phyloP scores from a whole-genome alignment of 768 basidiomycete genomes.

The Amanita exitialis region DNA sequence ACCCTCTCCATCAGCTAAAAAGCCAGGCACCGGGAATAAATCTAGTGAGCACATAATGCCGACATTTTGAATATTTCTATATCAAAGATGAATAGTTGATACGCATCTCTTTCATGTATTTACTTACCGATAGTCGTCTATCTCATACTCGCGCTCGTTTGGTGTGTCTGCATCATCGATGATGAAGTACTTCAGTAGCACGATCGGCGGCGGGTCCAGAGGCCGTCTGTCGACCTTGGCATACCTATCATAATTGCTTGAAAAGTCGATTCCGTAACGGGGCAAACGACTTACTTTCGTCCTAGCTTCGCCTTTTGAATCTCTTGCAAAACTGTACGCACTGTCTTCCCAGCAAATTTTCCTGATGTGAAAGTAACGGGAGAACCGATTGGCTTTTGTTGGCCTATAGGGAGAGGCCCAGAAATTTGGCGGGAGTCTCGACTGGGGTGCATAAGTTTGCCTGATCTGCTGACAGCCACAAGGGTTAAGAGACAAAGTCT shows the following conservation, averaged over 20 bases:
- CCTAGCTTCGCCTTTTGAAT: conserved; percentile 60
- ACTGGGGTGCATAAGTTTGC: conserved; percentile 7
- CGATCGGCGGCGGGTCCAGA: conserved; percentile 56
- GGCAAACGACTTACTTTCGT: conserved; percentile 38
- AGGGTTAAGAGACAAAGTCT: neutral
- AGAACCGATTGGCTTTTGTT: conserved; percentile 19
- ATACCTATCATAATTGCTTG: conserved; percentile 25
- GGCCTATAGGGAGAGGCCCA: conserved; percentile 13
- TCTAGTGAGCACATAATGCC: conserved; percentile 68
- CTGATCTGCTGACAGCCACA: neutral
- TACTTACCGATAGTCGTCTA: conserved; percentile 37
- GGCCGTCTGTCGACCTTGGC: conserved; percentile 56
- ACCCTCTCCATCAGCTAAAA: conserved; percentile 8
- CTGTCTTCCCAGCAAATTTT: conserved; percentile 35
- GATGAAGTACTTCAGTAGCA: conserved; percentile 40
- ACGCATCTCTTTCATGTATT: neutral
- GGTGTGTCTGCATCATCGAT: conserved; percentile 29
- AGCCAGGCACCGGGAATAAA: conserved; percentile 50
- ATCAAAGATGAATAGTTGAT: neutral
- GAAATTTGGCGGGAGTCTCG: conserved; percentile 22
- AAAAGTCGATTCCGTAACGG: conserved; percentile 1
- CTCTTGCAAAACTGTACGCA: conserved; percentile 47
- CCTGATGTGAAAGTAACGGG: conserved; percentile 42
- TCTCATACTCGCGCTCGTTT: conserved; percentile 34
- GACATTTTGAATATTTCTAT: conserved; percentile 40